phyloP scores from a whole-genome alignment of 78 protist genomes.

The Pirum gemmata region DNA sequence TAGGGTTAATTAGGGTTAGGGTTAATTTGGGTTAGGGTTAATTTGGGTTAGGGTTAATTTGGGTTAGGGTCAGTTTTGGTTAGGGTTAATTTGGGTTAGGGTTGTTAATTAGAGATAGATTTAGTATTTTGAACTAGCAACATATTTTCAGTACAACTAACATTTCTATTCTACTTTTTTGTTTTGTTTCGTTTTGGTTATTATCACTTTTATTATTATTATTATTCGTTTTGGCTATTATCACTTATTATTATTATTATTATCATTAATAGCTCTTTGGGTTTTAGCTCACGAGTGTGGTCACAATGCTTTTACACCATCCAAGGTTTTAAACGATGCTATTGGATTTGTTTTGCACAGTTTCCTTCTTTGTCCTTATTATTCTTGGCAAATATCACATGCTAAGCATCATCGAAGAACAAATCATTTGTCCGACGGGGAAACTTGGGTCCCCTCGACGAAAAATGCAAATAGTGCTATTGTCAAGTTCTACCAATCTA shows the following conservation, averaged over 20 bases:
- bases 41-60: background rate
- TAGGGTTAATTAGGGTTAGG: too few relatives aligned
- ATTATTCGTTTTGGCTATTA: background rate
- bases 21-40: too few relatives aligned
- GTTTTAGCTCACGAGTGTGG: constrained; percentile 83
- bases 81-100: background rate
- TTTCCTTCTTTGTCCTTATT: constrained; percentile 67
- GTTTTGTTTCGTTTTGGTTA: background rate
- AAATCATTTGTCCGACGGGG: constrained; percentile 54
- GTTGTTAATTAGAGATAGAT: background rate
- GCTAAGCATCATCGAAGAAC: constrained; percentile 75
- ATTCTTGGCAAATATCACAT: constrained; percentile 68
- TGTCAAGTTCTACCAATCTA: background rate
- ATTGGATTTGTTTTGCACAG: constrained; percentile 71
- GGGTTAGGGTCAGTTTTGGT: background rate
- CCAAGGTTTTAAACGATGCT: constrained; percentile 51
- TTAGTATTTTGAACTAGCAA: background rate
- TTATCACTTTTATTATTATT: background rate
- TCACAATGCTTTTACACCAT: constrained; percentile 65
- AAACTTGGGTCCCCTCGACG: constrained; percentile 54
- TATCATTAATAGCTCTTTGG: constrained; percentile 64
- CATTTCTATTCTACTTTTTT: too few relatives aligned
- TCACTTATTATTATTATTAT: too few relatives aligned
- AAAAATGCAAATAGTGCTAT: background rate
- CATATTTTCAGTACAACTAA: background rate